Conservation (phyloP, 148 eudicot genomes). For the Fagopyrum homotropicum region DNA sequence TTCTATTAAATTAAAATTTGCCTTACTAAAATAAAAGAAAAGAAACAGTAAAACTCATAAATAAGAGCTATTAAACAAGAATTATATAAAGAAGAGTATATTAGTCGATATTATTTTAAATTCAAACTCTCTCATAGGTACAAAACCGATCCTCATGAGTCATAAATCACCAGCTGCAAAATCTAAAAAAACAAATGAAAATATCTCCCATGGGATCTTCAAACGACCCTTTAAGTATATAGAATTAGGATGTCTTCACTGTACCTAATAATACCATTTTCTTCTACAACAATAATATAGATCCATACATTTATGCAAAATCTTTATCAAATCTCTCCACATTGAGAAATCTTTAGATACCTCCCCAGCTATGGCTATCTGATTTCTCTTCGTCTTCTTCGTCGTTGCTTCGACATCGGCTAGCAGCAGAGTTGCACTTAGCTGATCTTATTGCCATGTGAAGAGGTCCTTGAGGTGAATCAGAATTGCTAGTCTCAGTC, state of each 20-base stretch:
- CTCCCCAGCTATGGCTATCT: slow-evolving; percentile 19
- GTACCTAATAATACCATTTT: background rate
- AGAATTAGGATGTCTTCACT: slow-evolving; percentile 5
- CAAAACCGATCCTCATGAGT: slow-evolving; percentile 2
- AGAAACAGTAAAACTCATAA: too few species aligned
- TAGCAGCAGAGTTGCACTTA: slow-evolving; percentile 24
- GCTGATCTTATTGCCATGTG: slow-evolving; percentile 17
- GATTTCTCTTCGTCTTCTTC: slow-evolving; percentile 45
- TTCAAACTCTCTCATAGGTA: background rate
- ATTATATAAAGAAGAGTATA: background rate
- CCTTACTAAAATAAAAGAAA: too few species aligned
- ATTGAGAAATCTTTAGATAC: background rate
- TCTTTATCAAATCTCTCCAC: background rate
- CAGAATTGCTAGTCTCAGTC: slow-evolving; percentile 17
- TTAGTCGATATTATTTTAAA: background rate
- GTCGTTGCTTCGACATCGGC: slow-evolving; percentile 9
- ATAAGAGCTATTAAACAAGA: too few species aligned
- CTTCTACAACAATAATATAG: background rate
- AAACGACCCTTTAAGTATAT: background rate
- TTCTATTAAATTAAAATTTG: too few species aligned
- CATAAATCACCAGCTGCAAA: background rate
- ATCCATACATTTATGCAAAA: background rate
- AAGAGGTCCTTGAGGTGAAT: slow-evolving; percentile 41
- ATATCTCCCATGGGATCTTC: background rate
- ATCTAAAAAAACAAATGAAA: background rate